Conservation (phyloP, 2,329 filamentous ascomycete genomes). For the Pseudocercospora musae region DNA sequence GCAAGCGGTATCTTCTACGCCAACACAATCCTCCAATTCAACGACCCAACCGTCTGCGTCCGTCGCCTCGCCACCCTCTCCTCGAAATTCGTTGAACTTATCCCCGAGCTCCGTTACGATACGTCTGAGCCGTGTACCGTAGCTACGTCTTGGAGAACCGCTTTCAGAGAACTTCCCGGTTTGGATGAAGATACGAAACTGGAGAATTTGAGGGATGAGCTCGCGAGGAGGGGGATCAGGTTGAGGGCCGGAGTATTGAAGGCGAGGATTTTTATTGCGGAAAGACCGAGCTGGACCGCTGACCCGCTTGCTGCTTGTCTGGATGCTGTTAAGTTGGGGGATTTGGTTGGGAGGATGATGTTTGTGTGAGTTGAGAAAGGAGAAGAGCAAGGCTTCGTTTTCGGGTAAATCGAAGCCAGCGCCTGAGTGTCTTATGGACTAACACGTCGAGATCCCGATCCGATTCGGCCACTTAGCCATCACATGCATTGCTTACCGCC, state of each 20-base stretch:
- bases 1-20: slow-evolving; percentile 12
- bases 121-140: slow-evolving; percentile 15
- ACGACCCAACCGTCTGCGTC: slow-evolving; percentile 10
- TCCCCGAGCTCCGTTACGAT: slow-evolving; percentile 20
- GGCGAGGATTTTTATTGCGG: slow-evolving; percentile 14
- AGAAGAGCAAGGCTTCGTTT: background rate
- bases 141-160: slow-evolving; percentile 18
- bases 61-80: slow-evolving; percentile 10
- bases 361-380: slow-evolving; percentile 8
- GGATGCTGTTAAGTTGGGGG: slow-evolving; percentile 17
- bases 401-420: background rate
- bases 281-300: slow-evolving; percentile 15
- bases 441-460: background rate
- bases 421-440: no score
- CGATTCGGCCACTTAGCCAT: background rate
- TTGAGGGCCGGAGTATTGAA: slow-evolving; percentile 16
- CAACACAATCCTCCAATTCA: slow-evolving; percentile 19
- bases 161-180: slow-evolving; percentile 17
- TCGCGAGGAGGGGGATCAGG: slow-evolving; percentile 12
- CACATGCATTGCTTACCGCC: background rate
- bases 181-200: slow-evolving; percentile 22
- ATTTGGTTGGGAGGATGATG: slow-evolving; percentile 22
- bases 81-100: slow-evolving; percentile 9
- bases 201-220: slow-evolving; percentile 15
- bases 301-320: slow-evolving; percentile 18